These are phyloP conservation scores for Aspergillus leporis DNA, from an alignment of 495 filamentous ascomycete genomes.

Conservation along the genomic window DNA sequence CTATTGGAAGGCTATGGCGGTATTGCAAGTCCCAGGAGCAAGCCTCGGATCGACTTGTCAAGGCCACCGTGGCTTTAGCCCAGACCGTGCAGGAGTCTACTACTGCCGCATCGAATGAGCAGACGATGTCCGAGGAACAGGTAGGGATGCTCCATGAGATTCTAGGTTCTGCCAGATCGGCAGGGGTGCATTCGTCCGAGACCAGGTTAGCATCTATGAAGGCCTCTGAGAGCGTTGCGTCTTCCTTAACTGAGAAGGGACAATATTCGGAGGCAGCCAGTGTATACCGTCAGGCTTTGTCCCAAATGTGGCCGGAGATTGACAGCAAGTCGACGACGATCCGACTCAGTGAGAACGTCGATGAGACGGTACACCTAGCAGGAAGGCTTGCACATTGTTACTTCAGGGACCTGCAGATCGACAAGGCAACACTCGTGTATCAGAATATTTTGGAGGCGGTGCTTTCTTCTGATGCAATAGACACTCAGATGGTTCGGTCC, in stretches of 20 bases:
- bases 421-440: not conserved
- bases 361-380: not conserved
- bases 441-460: not conserved
- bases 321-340: not conserved
- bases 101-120: not conserved
- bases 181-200: not conserved
- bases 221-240: not conserved
- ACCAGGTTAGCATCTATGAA: not conserved
- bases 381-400: not conserved
- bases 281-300: not conserved
- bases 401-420: not conserved
- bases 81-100: not conserved
- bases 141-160: not conserved
- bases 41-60: not conserved
- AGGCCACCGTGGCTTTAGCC: not conserved
- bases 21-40: not conserved
- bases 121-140: not conserved
- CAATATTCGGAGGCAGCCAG: not conserved
- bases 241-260: not conserved
- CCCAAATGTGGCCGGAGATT: not conserved
- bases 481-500: not conserved
- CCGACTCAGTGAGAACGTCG: not conserved
- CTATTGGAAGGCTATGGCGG: not conserved
- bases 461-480: not conserved
- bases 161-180: not conserved